Evolutionary conservation across 805 yeast genomes (phyloP), one percentile per base, ranked within the genome.

Genomic region (Schizosaccharomyces lindneri): DNA sequence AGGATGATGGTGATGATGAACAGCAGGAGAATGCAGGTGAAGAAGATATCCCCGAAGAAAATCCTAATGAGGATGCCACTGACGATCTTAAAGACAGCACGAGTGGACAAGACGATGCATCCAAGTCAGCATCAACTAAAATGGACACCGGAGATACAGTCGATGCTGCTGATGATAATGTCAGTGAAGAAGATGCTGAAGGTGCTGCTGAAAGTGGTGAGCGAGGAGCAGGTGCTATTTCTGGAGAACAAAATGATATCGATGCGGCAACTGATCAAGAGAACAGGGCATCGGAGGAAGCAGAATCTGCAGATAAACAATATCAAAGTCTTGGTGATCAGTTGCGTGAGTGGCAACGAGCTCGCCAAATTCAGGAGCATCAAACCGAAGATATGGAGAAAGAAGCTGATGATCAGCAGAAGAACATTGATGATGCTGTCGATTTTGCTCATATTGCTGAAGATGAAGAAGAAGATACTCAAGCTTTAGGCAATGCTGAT

Each of bases 401-500:
- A 29, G 57, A 51, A 17, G 31, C n/a, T 7, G 36, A 7, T 24
- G 6, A 24, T 7, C 27, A 21, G 31, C 31, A 51, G 27, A 51
- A 29, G 19, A 21, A 21, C 7, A 29, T 17, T 6, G 21, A 19
- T 13, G 57, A 51, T 11, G 36, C 13, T 9, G 9, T 39, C 15
- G 57, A 51, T 1, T 51, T 51, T 51, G 36, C n/a, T 6, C 57
- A 51, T 15, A 29, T 51, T 5, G 55, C 61, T 27, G 63, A 64
- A 43, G 60, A 57, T 13, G 39, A 31, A 17, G 63, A 62, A 36
- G 62, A 60, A 21, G 55, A 32, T 46, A 51, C 46, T 13, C 59
- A 48, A 19, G 98, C 97, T 0, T 73, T 93, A 61, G 97, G 97
- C 27, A 82, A 89, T 55, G 95, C 96, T 5, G 80, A 81, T 63